These are phyloP conservation scores for Dactylellina parvicollis DNA, from an alignment of 2,329 filamentous ascomycete genomes.

Conservation along the genomic window DNA sequence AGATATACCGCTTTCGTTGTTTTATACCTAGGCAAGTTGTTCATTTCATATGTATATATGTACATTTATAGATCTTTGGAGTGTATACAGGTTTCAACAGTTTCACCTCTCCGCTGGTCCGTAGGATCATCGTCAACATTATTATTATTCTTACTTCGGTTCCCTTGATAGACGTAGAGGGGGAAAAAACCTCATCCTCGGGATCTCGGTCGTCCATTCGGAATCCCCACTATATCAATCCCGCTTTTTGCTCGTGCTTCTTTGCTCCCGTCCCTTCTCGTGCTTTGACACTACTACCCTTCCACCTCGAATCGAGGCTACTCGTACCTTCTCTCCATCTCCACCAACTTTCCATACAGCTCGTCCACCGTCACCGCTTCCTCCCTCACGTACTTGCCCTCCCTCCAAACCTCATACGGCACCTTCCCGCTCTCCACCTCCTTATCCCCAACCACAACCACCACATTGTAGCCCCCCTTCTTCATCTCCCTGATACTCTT, in stretches of 20 bases:
- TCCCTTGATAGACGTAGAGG: neutral
- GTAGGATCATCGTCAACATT: conserved; percentile 16
- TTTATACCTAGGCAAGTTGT: neutral
- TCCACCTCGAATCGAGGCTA: neutral
- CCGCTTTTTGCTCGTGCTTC: neutral
- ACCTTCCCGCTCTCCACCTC: conserved; percentile 72
- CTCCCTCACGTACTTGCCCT: conserved; percentile 29
- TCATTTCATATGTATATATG: neutral
- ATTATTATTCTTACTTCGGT: neutral
- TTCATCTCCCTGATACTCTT: conserved; percentile 79
- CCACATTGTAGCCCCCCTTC: conserved; percentile 75
- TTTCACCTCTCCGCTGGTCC: conserved; percentile 15
- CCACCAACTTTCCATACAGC: conserved; percentile 55
- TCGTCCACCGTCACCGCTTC: conserved; percentile 42
- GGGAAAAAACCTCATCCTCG: conserved; percentile 41
- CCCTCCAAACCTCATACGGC: conserved; percentile 60
- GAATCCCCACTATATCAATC: neutral
- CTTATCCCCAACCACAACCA: conserved; percentile 76
- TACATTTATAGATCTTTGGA: neutral
- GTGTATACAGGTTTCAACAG: neutral
- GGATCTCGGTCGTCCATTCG: conserved; percentile 60
- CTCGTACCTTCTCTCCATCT: conserved; percentile 54
- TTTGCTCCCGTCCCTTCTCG: neutral
- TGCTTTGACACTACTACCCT: neutral
- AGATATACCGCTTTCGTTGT: neutral